Conservation (phyloP, 202 grass and related monocot species). For the Brachypodium distachyon region DNA sequence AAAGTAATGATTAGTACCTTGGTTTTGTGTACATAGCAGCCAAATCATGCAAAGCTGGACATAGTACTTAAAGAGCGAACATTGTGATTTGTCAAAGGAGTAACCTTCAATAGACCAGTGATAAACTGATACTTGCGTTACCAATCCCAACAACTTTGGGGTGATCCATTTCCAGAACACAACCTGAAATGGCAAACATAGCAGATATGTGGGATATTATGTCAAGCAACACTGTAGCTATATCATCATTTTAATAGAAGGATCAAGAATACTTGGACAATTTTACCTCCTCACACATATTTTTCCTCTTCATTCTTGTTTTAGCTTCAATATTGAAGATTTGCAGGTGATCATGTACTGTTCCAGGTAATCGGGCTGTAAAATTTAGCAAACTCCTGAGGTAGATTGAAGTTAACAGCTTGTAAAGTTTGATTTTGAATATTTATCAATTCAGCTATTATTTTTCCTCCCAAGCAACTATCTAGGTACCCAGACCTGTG, state of each 20-base stretch:
- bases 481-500: not conserved
- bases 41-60: not conserved
- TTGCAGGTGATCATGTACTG: conserved; percentile 79
- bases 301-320: conserved; percentile 74
- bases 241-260: not conserved
- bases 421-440: not conserved
- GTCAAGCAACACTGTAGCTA: not conserved
- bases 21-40: not conserved
- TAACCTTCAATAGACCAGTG: conserved; percentile 89
- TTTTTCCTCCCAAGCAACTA: not conserved
- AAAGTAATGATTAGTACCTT: not conserved
- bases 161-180: conserved; percentile 97
- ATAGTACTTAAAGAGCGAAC: not conserved
- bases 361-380: conserved; percentile 75
- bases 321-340: too few species aligned
- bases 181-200: conserved; percentile 35
- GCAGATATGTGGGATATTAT: not conserved
- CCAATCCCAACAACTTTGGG: conserved; percentile 69
- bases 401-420: not conserved
- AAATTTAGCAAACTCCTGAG: too few species aligned
- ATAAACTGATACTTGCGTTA: too few species aligned
- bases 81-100: not conserved
- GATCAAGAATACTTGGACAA: not conserved
- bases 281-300: conserved; percentile 79
- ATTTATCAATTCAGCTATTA: not conserved